phyloP scores from a whole-genome alignment of 768 basidiomycete species.

The Calocybe indica region DNA sequence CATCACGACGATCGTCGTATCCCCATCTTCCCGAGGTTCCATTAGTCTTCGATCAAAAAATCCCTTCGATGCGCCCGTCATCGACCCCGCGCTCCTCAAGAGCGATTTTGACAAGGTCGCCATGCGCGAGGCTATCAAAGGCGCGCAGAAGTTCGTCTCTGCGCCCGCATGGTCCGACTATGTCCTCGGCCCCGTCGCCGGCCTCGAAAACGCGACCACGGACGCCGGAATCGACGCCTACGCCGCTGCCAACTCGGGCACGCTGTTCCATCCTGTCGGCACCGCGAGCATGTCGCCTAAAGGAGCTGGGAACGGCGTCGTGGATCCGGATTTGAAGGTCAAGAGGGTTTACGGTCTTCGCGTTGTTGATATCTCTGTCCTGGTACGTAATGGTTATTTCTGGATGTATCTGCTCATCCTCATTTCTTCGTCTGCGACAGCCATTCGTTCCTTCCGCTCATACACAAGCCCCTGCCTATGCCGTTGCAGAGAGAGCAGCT shows the following conservation, averaged over 20 bases:
- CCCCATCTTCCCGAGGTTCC: constrained; percentile 12
- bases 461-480: constrained; percentile 20
- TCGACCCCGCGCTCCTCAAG: constrained; percentile 16
- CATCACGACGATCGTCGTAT: constrained; percentile 6
- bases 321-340: constrained; percentile 26
- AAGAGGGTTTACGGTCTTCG: constrained; percentile 27
- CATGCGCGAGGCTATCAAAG: constrained; percentile 21
- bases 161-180: constrained; percentile 22
- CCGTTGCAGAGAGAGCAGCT: constrained; percentile 22
- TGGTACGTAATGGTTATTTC: constrained; percentile 16
- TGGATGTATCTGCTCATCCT: background rate
- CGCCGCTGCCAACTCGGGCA: constrained; percentile 12
- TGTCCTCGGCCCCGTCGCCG: constrained; percentile 15
- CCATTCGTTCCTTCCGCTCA: constrained; percentile 20
- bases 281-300: constrained; percentile 23
- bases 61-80: constrained; percentile 20
- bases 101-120: constrained; percentile 18
- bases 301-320: constrained; percentile 22
- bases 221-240: constrained; percentile 19
- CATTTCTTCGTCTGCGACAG: constrained; percentile 5
- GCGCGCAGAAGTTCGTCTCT: constrained; percentile 17
- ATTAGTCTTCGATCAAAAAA: constrained; percentile 17
- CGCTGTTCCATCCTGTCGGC: constrained; percentile 21
- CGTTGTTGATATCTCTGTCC: constrained; percentile 31
- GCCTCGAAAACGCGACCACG: constrained; percentile 13